Conservation (phyloP, 2,329 filamentous ascomycete genomes). For the Penicillium sp. region DNA sequence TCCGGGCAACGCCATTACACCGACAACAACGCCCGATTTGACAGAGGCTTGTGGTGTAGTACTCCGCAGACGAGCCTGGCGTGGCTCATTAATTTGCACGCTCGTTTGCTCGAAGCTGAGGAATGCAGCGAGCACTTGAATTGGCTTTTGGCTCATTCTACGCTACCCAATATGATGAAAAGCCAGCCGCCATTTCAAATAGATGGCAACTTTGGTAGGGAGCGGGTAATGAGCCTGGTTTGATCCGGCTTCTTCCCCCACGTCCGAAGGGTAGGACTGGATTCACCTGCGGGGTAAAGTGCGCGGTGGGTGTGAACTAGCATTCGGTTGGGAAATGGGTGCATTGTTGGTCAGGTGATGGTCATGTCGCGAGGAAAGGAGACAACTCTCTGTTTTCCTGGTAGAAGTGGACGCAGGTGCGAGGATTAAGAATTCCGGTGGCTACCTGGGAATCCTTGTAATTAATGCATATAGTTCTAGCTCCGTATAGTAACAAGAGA, state of each 20-base stretch:
- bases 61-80: constrained; percentile 35
- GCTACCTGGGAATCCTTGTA: background rate
- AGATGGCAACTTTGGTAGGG: constrained; percentile 53
- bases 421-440: constrained; percentile 14
- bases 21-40: constrained; percentile 31
- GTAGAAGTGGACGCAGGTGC: constrained; percentile 10
- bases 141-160: constrained; percentile 42
- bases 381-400: constrained; percentile 21
- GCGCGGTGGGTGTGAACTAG: constrained; percentile 37
- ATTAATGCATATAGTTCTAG: background rate
- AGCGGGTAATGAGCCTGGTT: constrained; percentile 39
- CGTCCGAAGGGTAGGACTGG: constrained; percentile 40
- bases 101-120: constrained; percentile 44
- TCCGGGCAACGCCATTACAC: constrained; percentile 45
- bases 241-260: constrained; percentile 41
- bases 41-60: constrained; percentile 29
- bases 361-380: constrained; percentile 16
- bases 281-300: constrained; percentile 34
- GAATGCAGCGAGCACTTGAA: constrained; percentile 41
- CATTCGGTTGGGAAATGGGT: constrained; percentile 38
- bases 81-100: constrained; percentile 52
- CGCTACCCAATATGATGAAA: constrained; percentile 47
- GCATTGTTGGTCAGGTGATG: constrained; percentile 16
- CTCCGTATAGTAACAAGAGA: background rate
- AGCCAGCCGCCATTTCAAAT: constrained; percentile 51